Evolutionary conservation across 805 yeast species (phyloP).

Genomic region (Limtongozyma cylindracea): DNA sequence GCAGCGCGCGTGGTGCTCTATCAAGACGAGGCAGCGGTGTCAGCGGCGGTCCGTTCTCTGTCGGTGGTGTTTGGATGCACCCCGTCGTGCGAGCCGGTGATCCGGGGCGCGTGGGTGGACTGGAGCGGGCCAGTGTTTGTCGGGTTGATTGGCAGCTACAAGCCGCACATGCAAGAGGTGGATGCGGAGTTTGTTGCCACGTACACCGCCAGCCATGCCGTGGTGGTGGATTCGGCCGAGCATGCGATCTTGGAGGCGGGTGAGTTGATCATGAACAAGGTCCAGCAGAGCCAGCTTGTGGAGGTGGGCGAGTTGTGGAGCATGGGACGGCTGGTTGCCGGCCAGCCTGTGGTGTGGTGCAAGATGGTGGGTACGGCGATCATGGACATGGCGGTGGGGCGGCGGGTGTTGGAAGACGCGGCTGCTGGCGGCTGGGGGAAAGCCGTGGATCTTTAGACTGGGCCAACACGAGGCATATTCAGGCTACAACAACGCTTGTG

Average conservation of each 20-base stretch:
- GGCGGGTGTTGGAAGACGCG: too few species aligned
- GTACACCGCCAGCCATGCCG: conserved; percentile 9
- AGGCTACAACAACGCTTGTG: too few species aligned
- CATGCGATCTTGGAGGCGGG: conserved; percentile 40
- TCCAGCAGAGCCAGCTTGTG: conserved; percentile 12
- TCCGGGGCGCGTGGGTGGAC: conserved; percentile 9
- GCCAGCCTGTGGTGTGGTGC: conserved; percentile 11
- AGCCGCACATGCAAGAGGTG: conserved; percentile 41
- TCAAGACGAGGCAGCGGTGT: too few species aligned
- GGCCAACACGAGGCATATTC: too few species aligned
- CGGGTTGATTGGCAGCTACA: conserved; percentile 39
- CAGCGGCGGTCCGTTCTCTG: too few species aligned
- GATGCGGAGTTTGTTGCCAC: conserved; percentile 15
- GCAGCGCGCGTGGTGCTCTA: too few species aligned
- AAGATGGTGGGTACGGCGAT: conserved; percentile 39
- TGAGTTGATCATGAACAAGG: conserved; percentile 23
- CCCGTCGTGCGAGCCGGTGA: conserved; percentile 25
- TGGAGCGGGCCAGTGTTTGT: conserved; percentile 11
- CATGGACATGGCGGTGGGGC: conserved; percentile 37
- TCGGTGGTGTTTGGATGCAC: conserved; percentile 35
- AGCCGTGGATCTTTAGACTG: too few species aligned
- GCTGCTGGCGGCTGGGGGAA: too few species aligned
- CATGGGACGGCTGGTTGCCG: conserved; percentile 1
- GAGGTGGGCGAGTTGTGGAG: conserved; percentile 17
- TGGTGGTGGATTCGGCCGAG: conserved; percentile 33